Base-by-base conservation (phyloP, 1,284 basidiomycete species). In the Melampsora larici-populina region DNA sequence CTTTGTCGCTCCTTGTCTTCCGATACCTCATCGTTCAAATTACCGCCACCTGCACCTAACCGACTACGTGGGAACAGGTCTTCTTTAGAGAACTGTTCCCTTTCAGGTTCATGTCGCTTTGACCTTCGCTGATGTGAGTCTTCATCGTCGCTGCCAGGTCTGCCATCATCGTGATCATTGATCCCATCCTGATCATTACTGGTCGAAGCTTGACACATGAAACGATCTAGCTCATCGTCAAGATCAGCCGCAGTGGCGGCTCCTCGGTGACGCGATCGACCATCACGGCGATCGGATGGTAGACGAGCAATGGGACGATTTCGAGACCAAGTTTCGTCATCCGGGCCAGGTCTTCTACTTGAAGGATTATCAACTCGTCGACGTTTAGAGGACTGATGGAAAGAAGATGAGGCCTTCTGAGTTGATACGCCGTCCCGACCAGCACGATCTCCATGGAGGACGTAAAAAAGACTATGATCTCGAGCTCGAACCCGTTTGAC, bases 381-480 rank as follows among this genome's bases (percentile, higher is more conserved):
- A 26, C 17, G 31, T 24, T 62, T 74, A 46, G 0, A 6, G 11
- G 36, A 21, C 8, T 58, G 43, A 26, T 17, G 33, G 36, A 40
- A 40, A 29, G 63, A 51, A 1, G 72, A n/a, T 26, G 9, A 43
- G 8, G 62, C 63, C 51, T 13, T 21, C 29, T 66, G 24, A 18
- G 72, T n/a, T 31, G 48, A 40, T 36, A 69, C 73, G 5, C 73
- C 73, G 24, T 67, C 73, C 40, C 66, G 46, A 67, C 73, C 73
- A 24, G 73, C 73, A 31, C 36, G 48, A 21, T 11, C 33, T 17
- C 73, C 73, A 48, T 76, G 17, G 1, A 76, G 29, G 46, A 64
- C 65, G 68, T 76, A 76, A 43, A 76, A 76, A 65, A 76, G 43
- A 49, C 73, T 76, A 15, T 48, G 65, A 33, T 67, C 36, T 62